Base-by-base conservation (phyloP, 164 flowering plant genomes). In the Magnolia officinalis region DNA sequence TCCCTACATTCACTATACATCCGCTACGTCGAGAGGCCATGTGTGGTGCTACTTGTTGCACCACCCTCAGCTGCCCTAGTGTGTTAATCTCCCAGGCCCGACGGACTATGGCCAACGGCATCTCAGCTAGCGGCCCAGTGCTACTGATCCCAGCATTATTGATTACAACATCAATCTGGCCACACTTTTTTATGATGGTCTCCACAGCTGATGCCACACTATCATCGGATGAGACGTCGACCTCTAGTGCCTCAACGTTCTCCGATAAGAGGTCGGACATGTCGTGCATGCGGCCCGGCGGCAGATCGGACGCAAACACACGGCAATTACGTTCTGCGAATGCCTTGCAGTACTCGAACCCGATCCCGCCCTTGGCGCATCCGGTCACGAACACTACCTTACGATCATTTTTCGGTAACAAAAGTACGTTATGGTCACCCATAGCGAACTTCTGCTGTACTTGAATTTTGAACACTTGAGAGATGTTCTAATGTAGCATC, bases 61-160 rank as follows among this genome's bases (percentile, higher is more conserved):
- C 86, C 87, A 92, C 49, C 65, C 94, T 84, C 26, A 92, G 74
- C 21, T 87, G 93, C 26, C 93, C 93, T 21, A 89, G 31, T 18
- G 89, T 77, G 79, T 90, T 91, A n/a, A 90, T 79, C 70, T 90
- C 91, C 85, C 87, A 92, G 63, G 90, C 83, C 64, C 78, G 85
- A 18, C 81, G 78, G 6, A 89, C 75, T 1, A 76, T 70, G 8
- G 85, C 82, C 1, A 91, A 19, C 0, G 92, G 86, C 9, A 91
- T 84, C 81, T 91, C 93, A 0, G 92, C 92, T 7, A 91, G 75
- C 0, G 92, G 93, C 6, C 96, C 91, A 0, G 81, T 75, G 80
- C 92, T 81, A 19, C 87, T 88, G 2, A 90, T 78, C 0, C 96
- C 91, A 7, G 96, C 92, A 77, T 91, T 91, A 75, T 91, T 91